These are phyloP conservation scores for Globisporangium barbulae DNA, from an alignment of 352 stramenopile genomes.

Conservation along the genomic window DNA sequence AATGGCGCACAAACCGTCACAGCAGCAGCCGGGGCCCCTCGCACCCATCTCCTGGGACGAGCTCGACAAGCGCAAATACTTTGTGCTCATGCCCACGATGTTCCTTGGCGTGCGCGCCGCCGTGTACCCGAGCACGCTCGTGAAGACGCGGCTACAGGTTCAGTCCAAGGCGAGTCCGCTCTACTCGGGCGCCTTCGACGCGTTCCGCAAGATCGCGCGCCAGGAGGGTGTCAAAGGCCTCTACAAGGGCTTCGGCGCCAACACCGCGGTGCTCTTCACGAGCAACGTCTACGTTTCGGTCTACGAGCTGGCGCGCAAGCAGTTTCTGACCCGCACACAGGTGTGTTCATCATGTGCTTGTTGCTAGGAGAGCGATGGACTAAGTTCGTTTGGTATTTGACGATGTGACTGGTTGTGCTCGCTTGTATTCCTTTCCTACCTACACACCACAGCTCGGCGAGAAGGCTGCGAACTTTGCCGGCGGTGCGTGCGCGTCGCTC, in stretches of 20 bases:
- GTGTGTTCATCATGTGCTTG: too few species aligned
- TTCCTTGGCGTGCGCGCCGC: conserved; percentile 78
- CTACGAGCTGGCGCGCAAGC: conserved; percentile 81
- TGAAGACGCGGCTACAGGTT: conserved; percentile 88
- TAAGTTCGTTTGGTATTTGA: too few species aligned
- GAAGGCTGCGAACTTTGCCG: conserved; percentile 75
- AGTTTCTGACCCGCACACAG: conserved; percentile 53
- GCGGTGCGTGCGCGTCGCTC: conserved; percentile 74
- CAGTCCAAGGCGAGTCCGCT: conserved; percentile 65
- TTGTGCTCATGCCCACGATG: conserved; percentile 71
- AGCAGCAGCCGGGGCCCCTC: too few species aligned
- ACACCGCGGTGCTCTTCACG: conserved; percentile 73
- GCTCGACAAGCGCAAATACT: conserved; percentile 87
- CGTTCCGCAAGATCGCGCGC: conserved; percentile 78
- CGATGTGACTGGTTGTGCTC: too few species aligned
- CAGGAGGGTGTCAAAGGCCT: conserved; percentile 74
- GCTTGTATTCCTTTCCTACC: too few species aligned
- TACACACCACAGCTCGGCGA: conserved; percentile 20
- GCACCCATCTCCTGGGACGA: conserved; percentile 88
- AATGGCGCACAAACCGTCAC: too few species aligned
- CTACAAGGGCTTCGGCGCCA: conserved; percentile 87
- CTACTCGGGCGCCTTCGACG: conserved; percentile 80
- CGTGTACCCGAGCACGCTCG: conserved; percentile 86
- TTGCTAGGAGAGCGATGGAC: too few species aligned
- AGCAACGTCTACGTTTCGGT: conserved; percentile 90